A percentile compares a stretch with the other conserved stretches of the same genome.
Evolutionary conservation across 805 yeast genomes (phyloP).

Genomic region (Ogataea parapolymorpha): DNA sequence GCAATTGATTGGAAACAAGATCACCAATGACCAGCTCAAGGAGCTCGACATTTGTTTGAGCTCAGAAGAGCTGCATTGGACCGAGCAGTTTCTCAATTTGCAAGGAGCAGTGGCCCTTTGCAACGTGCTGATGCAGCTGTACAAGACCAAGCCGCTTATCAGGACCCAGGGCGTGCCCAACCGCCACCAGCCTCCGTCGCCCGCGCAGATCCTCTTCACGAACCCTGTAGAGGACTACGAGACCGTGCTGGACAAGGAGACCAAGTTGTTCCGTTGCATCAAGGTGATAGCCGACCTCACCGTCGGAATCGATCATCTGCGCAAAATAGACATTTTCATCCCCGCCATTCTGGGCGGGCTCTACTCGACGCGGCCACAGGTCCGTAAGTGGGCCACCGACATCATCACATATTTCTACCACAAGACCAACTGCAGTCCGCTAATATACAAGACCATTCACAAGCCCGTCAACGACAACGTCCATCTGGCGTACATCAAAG

Average conservation of each 20-base stretch:
- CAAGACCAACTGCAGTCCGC: slow-evolving; percentile 19
- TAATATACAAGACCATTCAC: slow-evolving; percentile 26
- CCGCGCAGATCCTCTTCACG: slow-evolving; percentile 21
- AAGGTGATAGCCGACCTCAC: slow-evolving; percentile 72
- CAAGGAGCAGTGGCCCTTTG: slow-evolving; percentile 92
- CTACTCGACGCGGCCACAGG: slow-evolving; percentile 72
- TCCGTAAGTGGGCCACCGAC: slow-evolving; percentile 82
- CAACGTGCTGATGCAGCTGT: slow-evolving; percentile 50
- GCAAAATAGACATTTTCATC: slow-evolving; percentile 50
- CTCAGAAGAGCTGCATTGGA: slow-evolving; percentile 80
- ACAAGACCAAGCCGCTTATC: slow-evolving; percentile 32
- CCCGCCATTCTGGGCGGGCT: slow-evolving; percentile 76
- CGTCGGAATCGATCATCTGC: slow-evolving; percentile 67
- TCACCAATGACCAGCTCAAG: slow-evolving; percentile 67
- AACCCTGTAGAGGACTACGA: slow-evolving; percentile 32
- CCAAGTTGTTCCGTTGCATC: slow-evolving; percentile 73
- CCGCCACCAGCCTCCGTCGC: neutral
- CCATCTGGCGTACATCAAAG: slow-evolving; percentile 30
- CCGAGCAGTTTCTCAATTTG: slow-evolving; percentile 67
- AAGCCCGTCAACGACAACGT: slow-evolving; percentile 33
- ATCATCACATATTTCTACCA: slow-evolving; percentile 55
- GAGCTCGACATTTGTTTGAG: slow-evolving; percentile 88
- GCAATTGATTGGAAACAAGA: slow-evolving; percentile 63
- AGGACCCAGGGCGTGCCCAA: neutral
- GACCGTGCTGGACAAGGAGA: slow-evolving; percentile 58